Evolutionary conservation across 495 filamentous ascomycete genomes (phyloP).

Genomic region (Podospora comata): DNA sequence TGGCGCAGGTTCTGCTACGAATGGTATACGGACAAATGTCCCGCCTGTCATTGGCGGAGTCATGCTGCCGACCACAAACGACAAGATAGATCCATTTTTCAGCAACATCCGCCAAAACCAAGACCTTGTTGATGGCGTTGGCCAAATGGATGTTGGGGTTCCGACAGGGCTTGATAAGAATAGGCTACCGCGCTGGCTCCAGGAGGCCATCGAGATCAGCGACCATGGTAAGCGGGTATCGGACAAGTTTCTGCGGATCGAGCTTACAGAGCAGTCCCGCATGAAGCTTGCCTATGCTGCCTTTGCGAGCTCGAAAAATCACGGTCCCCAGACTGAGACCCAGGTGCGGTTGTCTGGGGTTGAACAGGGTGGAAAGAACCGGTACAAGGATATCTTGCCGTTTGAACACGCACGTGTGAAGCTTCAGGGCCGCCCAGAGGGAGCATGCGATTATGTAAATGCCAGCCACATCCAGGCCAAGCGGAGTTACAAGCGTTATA

Average conservation of each 20-base stretch:
- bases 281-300: constrained; percentile 86
- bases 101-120: constrained; percentile 95
- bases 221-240: constrained; percentile 79
- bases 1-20: constrained; percentile 31
- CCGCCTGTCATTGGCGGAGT: constrained; percentile 86
- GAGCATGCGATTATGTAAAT: constrained; percentile 92
- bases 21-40: constrained; percentile 41
- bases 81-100: constrained; percentile 84
- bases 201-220: constrained; percentile 56
- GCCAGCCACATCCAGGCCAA: constrained; percentile 79
- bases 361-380: constrained; percentile 90
- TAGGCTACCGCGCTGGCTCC: constrained; percentile 73
- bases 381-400: constrained; percentile 96
- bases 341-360: constrained; percentile 73
- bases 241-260: constrained; percentile 77
- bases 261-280: constrained; percentile 78
- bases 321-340: constrained; percentile 1
- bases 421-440: constrained; percentile 64
- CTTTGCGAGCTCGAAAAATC: constrained; percentile 33
- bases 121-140: constrained; percentile 90
- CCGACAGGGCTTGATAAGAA: constrained; percentile 57
- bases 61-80: constrained; percentile 65
- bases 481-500: constrained; percentile 82
- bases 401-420: constrained; percentile 92
- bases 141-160: constrained; percentile 74